phyloP scores from a whole-genome alignment of 148 eudicot species.

The Pouteria glomerata region DNA sequence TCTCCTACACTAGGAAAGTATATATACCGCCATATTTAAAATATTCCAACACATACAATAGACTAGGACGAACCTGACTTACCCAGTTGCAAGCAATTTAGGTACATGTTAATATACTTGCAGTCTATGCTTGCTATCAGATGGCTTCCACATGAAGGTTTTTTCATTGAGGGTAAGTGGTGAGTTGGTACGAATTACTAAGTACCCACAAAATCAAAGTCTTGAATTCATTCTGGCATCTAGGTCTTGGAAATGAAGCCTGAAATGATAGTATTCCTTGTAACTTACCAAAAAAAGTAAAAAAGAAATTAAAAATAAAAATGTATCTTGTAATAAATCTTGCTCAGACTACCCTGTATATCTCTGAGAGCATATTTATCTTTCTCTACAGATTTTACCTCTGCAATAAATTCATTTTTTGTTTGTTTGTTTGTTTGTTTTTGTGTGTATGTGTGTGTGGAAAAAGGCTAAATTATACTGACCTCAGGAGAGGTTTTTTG shows the following conservation, averaged over 20 bases:
- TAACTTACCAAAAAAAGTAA: background rate
- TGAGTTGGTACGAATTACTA: conserved; percentile 2
- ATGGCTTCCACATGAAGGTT: background rate
- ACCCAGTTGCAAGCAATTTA: no score
- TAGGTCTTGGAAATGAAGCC: background rate
- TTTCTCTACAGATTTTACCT: conserved; percentile 2
- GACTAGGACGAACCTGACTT: no score
- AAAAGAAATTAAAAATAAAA: no score
- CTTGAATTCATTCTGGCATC: background rate
- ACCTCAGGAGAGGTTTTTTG: no score
- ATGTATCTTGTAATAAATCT: background rate
- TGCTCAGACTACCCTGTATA: background rate
- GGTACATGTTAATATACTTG: no score
- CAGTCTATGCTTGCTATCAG: background rate
- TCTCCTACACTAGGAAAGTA: no score
- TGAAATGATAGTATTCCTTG: background rate
- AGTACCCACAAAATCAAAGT: background rate
- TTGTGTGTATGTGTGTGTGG: no score
- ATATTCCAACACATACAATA: no score
- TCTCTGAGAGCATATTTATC: background rate
- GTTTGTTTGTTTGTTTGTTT: no score
- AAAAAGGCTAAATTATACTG: no score
- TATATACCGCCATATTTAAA: no score
- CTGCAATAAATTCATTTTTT: background rate
- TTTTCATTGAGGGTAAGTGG: background rate